Base-by-base conservation (phyloP, 1,284 basidiomycete species). In the Trametes hirsuta region DNA sequence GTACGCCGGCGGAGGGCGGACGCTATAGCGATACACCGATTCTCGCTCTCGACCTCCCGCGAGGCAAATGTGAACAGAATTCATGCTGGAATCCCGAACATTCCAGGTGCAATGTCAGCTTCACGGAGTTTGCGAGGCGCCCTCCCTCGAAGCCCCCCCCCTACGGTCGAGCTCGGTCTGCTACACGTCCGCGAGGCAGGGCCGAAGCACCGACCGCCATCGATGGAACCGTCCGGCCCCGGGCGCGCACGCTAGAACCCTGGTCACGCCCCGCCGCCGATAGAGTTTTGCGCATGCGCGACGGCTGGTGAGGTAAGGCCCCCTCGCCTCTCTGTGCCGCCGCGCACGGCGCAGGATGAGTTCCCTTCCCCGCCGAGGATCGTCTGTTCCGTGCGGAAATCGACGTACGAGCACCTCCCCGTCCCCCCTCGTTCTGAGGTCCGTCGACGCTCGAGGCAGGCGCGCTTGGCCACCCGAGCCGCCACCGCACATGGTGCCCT, bases 221-320 rank as follows among this genome's bases (percentile, higher is more conserved):
- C 63, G 57, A 64, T 64, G 50, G 63, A 64, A 62, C 53, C 54
- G 15, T 42, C 59, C 56, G 63, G 56, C 46, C 57, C 55, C 54
- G 50, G 51, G 53, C 54, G 57, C 53, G 47, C 54, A 59, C 59
- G 57, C 59, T 64, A 64, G 63, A 61, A 61, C 58, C 63, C 24
- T n/a, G 37, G 59, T 55, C 53, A 56, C 53, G 49, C 53, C 40
- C 39, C 49, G 36, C 18, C 9, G 5, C 47, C 41, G 42, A 57
- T 53, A 54, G 55, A 50, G 46, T 55, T 58, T 46, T 55, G 50
- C 45, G 49, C 50, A 15, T 46, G 56, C 36, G 49, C 49, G 49
- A 37, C 45, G 56, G 40, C 45, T 44, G 35, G 55, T 45, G 55
- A 58, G 41, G 56, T 47, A n/a, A 51, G 24, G 24, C 18, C 35